A percentile compares a stretch with the other conserved stretches of the same genome.
These are phyloP conservation scores for Ustilago cynodontis DNA, from an alignment of 1,284 basidiomycete genomes.

Conservation along the genomic window DNA sequence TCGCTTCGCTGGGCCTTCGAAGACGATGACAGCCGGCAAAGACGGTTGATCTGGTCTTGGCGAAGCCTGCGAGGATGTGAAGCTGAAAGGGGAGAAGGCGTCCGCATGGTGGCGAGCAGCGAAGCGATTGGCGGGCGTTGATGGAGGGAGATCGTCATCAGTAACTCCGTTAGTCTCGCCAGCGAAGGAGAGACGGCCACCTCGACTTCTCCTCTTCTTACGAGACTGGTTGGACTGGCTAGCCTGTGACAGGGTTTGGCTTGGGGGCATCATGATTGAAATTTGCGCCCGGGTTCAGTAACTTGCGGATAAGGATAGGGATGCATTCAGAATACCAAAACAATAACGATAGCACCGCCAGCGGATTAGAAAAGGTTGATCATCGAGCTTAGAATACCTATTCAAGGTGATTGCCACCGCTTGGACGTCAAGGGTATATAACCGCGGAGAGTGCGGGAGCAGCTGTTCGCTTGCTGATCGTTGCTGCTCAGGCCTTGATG, in stretches of 20 bases:
- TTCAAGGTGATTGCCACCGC: too few species aligned
- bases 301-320: neutral
- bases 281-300: neutral
- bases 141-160: slow-evolving; percentile 7
- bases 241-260: neutral
- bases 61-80: slow-evolving; percentile 22
- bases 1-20: slow-evolving; percentile 32
- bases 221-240: neutral
- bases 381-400: neutral
- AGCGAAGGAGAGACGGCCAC: slow-evolving; percentile 6
- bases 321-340: neutral
- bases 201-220: neutral
- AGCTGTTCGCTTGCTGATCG: neutral
- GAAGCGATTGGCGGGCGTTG: slow-evolving; percentile 30
- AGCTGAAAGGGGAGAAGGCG: slow-evolving; percentile 31
- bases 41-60: slow-evolving; percentile 15
- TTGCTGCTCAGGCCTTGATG: neutral
- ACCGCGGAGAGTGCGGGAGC: neutral
- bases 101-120: slow-evolving; percentile 5
- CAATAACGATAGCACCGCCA: neutral
- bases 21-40: slow-evolving; percentile 42
- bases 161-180: neutral
- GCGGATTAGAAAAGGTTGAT: neutral
- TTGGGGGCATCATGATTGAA: neutral
- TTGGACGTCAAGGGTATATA: too few species aligned